A percentile compares a stretch with the other conserved stretches of the same genome.
phyloP scores from a whole-genome alignment of 2,329 filamentous ascomycete genomes.

The Talaromyces atroroseus region DNA sequence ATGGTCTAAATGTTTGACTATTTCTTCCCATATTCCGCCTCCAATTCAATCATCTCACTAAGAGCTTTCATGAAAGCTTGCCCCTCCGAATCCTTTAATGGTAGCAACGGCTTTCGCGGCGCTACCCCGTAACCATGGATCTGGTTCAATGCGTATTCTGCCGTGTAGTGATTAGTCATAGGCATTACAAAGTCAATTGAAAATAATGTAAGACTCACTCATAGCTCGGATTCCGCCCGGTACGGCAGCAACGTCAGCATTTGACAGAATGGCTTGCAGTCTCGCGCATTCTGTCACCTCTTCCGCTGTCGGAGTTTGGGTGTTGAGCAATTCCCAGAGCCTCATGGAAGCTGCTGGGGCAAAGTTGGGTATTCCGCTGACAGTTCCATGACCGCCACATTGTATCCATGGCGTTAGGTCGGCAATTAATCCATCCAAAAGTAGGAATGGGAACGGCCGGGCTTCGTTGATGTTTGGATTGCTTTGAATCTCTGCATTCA shows the following conservation, averaged over 20 bases:
- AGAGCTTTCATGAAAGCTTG: slow-evolving; percentile 17
- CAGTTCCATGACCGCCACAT: slow-evolving; percentile 22
- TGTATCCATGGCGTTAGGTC: slow-evolving; percentile 23
- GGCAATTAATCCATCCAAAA: slow-evolving; percentile 21
- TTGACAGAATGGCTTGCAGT: slow-evolving; percentile 19
- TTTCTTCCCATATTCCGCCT: slow-evolving; percentile 1
- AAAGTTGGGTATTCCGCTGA: slow-evolving; percentile 22
- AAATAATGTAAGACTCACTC: slow-evolving; percentile 15
- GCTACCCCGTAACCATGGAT: slow-evolving; percentile 17
- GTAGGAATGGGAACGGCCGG: slow-evolving; percentile 18
- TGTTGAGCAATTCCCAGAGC: slow-evolving; percentile 19
- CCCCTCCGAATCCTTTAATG: slow-evolving; percentile 16
- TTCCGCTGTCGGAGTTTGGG: slow-evolving; percentile 4
- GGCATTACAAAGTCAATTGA: no score
- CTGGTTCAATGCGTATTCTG: slow-evolving; percentile 21
- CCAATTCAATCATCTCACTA: slow-evolving; percentile 17
- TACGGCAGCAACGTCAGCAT: slow-evolving; percentile 20
- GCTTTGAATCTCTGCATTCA: slow-evolving; percentile 14
- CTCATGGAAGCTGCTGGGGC: slow-evolving; percentile 20
- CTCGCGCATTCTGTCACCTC: slow-evolving; percentile 15
- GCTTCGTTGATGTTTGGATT: slow-evolving; percentile 13
- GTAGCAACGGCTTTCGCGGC: slow-evolving; percentile 18
- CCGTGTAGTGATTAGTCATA: not conserved
- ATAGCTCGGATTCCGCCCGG: slow-evolving; percentile 21
- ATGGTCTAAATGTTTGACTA: not conserved